A percentile compares a stretch with the other conserved stretches of the same genome.
These are phyloP conservation scores for Ramaria sp. DNA, from an alignment of 768 basidiomycete genomes.

Conservation along the genomic window DNA sequence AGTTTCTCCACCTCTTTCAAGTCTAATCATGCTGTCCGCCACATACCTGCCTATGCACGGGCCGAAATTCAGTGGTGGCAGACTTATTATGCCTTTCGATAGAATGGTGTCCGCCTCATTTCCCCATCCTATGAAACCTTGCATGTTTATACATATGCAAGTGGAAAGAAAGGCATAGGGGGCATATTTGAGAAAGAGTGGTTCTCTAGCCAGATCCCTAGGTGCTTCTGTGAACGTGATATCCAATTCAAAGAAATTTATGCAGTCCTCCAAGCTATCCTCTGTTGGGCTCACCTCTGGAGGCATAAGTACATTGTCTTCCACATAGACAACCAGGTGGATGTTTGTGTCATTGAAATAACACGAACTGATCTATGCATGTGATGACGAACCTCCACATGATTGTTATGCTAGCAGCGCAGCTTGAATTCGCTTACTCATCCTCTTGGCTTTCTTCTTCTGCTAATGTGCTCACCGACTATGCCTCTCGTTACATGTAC, in stretches of 20 bases:
- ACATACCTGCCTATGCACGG: conserved; percentile 16
- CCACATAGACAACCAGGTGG: conserved; percentile 21
- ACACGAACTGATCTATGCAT: conserved; percentile 8
- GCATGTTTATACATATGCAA: conserved; percentile 22
- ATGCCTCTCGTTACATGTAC: too few relatives aligned
- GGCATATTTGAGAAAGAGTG: conserved; percentile 16
- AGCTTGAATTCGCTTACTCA: conserved; percentile 11
- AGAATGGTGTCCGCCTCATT: conserved; percentile 20
- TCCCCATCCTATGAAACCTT: conserved; percentile 6
- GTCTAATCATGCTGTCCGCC: conserved; percentile 13
- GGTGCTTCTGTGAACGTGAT: conserved; percentile 15
- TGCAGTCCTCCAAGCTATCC: conserved; percentile 21
- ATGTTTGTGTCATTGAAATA: conserved; percentile 8
- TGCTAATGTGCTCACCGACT: too few relatives aligned
- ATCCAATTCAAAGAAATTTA: conserved; percentile 23
- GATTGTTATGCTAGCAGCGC: conserved; percentile 10
- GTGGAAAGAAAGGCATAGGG: conserved; percentile 17
- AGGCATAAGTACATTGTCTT: conserved; percentile 19
- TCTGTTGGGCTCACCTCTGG: conserved; percentile 21
- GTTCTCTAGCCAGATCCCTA: conserved; percentile 19
- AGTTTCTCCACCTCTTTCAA: conserved; percentile 21
- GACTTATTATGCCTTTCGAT: conserved; percentile 14
- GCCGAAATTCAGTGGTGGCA: conserved; percentile 26
- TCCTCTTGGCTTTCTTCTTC: too few relatives aligned
- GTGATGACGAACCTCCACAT: too few relatives aligned